Base-by-base conservation (phyloP, 208 protist genomes). In the Trypanosoma grayi region DNA sequence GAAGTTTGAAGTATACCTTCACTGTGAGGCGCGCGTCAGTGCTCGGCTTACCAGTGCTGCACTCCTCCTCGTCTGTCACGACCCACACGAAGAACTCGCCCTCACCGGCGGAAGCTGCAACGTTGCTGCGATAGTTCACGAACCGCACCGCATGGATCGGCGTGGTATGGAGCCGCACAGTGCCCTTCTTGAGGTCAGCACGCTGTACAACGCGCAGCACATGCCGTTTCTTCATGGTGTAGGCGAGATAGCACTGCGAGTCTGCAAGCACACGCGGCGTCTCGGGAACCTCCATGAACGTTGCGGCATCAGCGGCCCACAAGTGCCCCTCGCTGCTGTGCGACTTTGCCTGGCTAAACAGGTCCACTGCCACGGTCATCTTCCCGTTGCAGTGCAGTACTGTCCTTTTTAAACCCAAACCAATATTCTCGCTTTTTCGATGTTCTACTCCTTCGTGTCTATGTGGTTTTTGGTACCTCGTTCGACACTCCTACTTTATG, bases 61-160 rank as follows among this genome's bases (percentile, higher is more conserved):
- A 44, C 13, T 66, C 34, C 30, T 45, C 36, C 16, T 58, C 70
- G 41, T 58, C 67, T 25, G 47, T 48, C 36, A 55, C 86, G 14
- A 90, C 75, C 89, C 86, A 93, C 16, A 93, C 83, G 37, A 77
- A 81, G 45, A 95, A 90, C 46, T 93, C 89, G 9, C 51, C 66
- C 13, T 77, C 64, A 0, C 75, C 62, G 2, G 86, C 78, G 9
- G 79, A 89, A 18, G 89, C 89, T 2, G 74, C 82, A 6, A 92
- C 85, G 60, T 95, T 95, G 66, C 89, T 95, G 73, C 79, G 77
- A 56, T 89, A 93, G 67, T 95, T 95, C 40, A 95, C 85, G 69
- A 95, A 95, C 41, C 60, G 56, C 9, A 92, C 75, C 25, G 75
- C 72, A 44, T 77, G 72, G 39, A 95, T 85, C 2, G 72, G 61